phyloP scores from a whole-genome alignment of 495 filamentous ascomycete genomes.

The Melanomma pulvis-pyrius region DNA sequence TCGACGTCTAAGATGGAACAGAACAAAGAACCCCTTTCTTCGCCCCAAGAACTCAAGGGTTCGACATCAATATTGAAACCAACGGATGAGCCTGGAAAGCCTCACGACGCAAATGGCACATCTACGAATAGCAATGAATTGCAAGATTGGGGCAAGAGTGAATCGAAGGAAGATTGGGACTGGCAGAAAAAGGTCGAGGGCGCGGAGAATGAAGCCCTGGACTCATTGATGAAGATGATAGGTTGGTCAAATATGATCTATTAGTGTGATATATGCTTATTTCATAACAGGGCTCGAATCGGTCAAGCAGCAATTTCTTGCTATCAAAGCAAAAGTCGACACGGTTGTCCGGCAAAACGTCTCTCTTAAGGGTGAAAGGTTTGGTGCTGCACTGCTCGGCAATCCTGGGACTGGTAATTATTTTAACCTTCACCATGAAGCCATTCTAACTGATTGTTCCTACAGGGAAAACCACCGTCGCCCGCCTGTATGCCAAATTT shows the following conservation, averaged over 20 bases:
- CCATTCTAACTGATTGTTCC: neutral
- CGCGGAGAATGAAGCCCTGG: constrained; percentile 59
- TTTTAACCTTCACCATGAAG: constrained; percentile 16
- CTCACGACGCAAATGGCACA: neutral
- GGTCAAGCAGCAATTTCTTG: constrained; percentile 66
- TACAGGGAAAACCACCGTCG: constrained; percentile 78
- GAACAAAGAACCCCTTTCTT: too few species aligned
- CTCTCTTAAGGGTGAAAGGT: constrained; percentile 61
- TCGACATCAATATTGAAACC: too few species aligned
- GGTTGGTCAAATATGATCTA: constrained; percentile 36
- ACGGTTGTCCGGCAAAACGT: constrained; percentile 58
- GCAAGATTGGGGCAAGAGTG: constrained; percentile 18
- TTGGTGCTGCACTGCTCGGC: constrained; percentile 67
- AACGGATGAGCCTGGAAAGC: neutral
- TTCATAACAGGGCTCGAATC: constrained; percentile 58
- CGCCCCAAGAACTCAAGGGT: too few species aligned
- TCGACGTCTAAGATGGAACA: too few species aligned
- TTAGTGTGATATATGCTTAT: neutral
- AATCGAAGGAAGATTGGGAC: constrained; percentile 57
- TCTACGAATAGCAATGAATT: neutral
- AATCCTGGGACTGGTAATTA: constrained; percentile 76
- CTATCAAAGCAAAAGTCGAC: constrained; percentile 71
- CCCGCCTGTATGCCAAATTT: constrained; percentile 73
- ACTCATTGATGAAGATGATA: constrained; percentile 70
- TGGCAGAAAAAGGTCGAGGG: constrained; percentile 57